phyloP scores from a whole-genome alignment of 768 basidiomycete species.

The Auricularia sp. region DNA sequence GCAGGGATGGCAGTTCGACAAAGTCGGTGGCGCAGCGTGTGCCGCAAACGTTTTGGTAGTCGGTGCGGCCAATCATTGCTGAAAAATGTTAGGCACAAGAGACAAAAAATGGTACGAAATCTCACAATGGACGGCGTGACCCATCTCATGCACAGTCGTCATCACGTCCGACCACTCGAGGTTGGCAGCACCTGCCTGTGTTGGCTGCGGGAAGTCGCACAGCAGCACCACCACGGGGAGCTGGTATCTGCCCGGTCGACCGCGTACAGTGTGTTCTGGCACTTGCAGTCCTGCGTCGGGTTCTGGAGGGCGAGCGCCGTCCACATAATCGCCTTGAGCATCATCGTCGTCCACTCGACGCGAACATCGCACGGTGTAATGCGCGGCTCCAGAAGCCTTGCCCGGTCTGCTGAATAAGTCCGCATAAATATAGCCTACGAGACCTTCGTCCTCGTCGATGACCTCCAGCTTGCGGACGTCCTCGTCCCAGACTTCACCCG shows the following conservation, averaged over 20 bases:
- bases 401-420: slow-evolving; percentile 80
- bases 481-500: slow-evolving; percentile 83
- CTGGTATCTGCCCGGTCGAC: slow-evolving; percentile 65
- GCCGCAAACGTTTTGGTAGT: slow-evolving; percentile 95
- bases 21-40: slow-evolving; percentile 98
- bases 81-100: slow-evolving; percentile 6
- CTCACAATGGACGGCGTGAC: slow-evolving; percentile 97
- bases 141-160: slow-evolving; percentile 98
- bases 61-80: slow-evolving; percentile 98
- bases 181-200: slow-evolving; percentile 52
- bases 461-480: slow-evolving; percentile 91
- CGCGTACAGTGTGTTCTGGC: slow-evolving; percentile 49
- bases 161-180: slow-evolving; percentile 89
- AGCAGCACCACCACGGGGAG: slow-evolving; percentile 86
- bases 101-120: slow-evolving; percentile 1
- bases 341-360: slow-evolving; percentile 89
- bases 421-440: slow-evolving; percentile 91
- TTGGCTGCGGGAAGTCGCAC: slow-evolving; percentile 72
- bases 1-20: slow-evolving; percentile 92
- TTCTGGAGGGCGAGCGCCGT: slow-evolving; percentile 13
- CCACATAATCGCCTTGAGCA: slow-evolving; percentile 46
- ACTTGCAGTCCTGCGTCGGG: slow-evolving; percentile 35
- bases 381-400: slow-evolving; percentile 87
- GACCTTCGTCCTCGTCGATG: slow-evolving; percentile 75
- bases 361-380: slow-evolving; percentile 95